These are phyloP conservation scores for Leptomonas pyrrhocoris DNA, from an alignment of 208 protist species.

Conservation along the genomic window DNA sequence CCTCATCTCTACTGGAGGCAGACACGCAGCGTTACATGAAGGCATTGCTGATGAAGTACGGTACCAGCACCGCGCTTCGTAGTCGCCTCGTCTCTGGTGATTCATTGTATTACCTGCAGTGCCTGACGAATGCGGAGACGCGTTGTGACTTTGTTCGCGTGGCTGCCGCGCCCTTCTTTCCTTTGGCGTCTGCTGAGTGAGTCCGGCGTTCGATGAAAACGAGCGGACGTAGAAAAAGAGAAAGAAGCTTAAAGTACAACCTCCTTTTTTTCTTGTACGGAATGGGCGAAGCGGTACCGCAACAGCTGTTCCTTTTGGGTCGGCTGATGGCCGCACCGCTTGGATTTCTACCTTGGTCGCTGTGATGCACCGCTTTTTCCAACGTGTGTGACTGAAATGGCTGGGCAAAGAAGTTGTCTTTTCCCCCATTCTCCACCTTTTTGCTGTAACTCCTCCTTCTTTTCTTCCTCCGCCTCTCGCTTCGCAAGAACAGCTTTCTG, in stretches of 20 bases:
- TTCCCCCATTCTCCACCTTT: conserved; percentile 2
- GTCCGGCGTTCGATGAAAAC: neutral
- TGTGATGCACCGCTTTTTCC: too few relatives aligned
- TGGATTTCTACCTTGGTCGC: too few relatives aligned
- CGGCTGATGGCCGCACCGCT: too few relatives aligned
- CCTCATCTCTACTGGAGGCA: conserved; percentile 46
- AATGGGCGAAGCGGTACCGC: neutral
- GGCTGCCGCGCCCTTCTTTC: conserved; percentile 59
- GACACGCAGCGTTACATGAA: conserved; percentile 66
- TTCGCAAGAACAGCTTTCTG: neutral
- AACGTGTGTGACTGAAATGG: too few relatives aligned
- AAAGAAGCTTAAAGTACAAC: neutral
- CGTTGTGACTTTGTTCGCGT: conserved; percentile 68
- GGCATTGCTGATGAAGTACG: conserved; percentile 53
- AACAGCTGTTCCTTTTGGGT: neutral
- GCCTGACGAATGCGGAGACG: conserved; percentile 56
- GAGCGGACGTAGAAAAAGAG: neutral
- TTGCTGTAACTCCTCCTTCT: neutral
- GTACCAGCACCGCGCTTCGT: conserved; percentile 42
- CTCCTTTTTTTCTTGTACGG: too few relatives aligned
- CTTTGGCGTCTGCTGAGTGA: conserved; percentile 20
- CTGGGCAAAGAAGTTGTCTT: too few relatives aligned
- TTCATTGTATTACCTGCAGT: conserved; percentile 71
- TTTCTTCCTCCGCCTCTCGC: neutral
- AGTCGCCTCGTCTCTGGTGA: conserved; percentile 39